These are phyloP conservation scores for Penicillium brevicompactum DNA, from an alignment of 2,329 filamentous ascomycete species.

Conservation along the genomic window DNA sequence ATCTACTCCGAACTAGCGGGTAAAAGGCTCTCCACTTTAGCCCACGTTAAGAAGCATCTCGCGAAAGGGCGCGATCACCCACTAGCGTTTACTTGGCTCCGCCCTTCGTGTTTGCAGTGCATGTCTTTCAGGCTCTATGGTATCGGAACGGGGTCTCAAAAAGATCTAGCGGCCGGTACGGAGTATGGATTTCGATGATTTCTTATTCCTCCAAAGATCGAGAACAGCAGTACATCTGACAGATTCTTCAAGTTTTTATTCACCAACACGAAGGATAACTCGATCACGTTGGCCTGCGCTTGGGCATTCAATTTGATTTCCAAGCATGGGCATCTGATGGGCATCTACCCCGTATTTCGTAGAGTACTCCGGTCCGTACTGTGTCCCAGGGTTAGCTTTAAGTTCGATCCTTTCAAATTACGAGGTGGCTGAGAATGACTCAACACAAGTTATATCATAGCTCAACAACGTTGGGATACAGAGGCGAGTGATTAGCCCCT, in stretches of 20 bases:
- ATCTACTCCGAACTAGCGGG: neutral
- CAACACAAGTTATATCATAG: neutral
- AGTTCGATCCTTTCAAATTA: neutral
- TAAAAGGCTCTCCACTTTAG: neutral
- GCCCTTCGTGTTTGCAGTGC: neutral
- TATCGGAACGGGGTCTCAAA: neutral
- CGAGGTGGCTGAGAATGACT: slow-evolving; percentile 10
- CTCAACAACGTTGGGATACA: neutral
- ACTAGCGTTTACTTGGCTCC: neutral
- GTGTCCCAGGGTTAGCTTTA: neutral
- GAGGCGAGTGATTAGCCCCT: neutral
- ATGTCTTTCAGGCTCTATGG: neutral
- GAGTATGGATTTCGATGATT: neutral
- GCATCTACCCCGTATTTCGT: neutral
- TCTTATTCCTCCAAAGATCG: too few species aligned
- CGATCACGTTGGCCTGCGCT: too few species aligned
- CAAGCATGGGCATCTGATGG: neutral
- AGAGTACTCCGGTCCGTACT: neutral
- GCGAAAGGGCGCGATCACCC: slow-evolving; percentile 1
- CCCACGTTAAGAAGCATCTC: neutral
- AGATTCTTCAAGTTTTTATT: too few species aligned
- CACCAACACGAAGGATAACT: too few species aligned
- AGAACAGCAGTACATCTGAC: neutral
- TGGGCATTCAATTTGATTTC: too few species aligned
- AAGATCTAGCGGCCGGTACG: neutral